These are phyloP conservation scores for Boeremia exigua DNA, from an alignment of 2,329 filamentous ascomycete species.

Conservation along the genomic window DNA sequence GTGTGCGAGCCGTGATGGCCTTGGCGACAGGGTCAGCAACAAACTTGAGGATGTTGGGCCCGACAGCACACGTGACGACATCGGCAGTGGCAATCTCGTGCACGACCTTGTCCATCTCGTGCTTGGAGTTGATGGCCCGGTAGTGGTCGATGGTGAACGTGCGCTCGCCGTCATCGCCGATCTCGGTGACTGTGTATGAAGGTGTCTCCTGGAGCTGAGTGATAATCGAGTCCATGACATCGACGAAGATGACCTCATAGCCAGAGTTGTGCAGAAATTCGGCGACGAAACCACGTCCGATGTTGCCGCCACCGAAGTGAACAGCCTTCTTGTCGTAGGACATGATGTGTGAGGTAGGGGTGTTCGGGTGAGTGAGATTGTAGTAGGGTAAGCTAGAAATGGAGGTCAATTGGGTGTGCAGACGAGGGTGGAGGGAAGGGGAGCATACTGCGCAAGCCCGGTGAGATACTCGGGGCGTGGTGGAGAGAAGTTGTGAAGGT, in stretches of 20 bases:
- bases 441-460: conserved; percentile 10
- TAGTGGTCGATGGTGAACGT: conserved; percentile 91
- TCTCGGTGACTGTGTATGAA: conserved; percentile 91
- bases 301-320: conserved; percentile 62
- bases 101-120: conserved; percentile 79
- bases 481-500: conserved; percentile 18
- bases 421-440: background rate
- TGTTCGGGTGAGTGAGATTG: background rate
- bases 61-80: conserved; percentile 94
- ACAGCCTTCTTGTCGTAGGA: conserved; percentile 56
- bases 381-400: conserved; percentile 5
- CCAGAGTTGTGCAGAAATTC: conserved; percentile 89
- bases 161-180: conserved; percentile 81
- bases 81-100: conserved; percentile 87
- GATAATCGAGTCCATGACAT: conserved; percentile 87
- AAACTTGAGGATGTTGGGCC: conserved; percentile 94
- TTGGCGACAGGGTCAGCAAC: conserved; percentile 95
- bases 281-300: conserved; percentile 57
- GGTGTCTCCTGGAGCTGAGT: conserved; percentile 75
- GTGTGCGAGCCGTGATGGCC: conserved; percentile 79
- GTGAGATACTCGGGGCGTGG: conserved; percentile 6
- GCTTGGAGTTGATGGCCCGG: conserved; percentile 93
- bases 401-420: conserved; percentile 4
- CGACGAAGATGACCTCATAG: conserved; percentile 95
- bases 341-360: conserved; percentile 32